Percentiles rank a stretch among this genome's conserved stretches.
These are phyloP conservation scores for Serpula lacrymans DNA, from an alignment of 768 basidiomycete species.

Conservation along the genomic window DNA sequence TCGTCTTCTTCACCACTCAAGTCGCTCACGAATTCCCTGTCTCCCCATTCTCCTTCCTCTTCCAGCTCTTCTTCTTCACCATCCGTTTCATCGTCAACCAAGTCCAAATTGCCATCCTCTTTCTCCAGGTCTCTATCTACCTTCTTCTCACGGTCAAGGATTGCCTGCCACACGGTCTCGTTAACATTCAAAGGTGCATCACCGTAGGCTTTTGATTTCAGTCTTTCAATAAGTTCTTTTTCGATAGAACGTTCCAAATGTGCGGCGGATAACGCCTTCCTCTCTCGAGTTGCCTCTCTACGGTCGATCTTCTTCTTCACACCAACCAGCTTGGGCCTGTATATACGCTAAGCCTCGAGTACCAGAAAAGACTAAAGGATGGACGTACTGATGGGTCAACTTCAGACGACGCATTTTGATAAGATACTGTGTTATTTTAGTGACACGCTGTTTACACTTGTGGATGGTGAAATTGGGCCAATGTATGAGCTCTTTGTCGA, in stretches of 20 bases:
- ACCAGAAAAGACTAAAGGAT: background rate
- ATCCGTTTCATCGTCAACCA: conserved; percentile 55
- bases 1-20: conserved; percentile 52
- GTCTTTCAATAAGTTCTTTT: conserved; percentile 91
- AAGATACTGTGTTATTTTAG: conserved; percentile 98
- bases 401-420: conserved; percentile 96
- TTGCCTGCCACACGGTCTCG: conserved; percentile 91
- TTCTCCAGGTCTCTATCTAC: conserved; percentile 38
- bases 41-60: conserved; percentile 47
- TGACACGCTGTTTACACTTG: conserved; percentile 98
- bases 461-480: conserved; percentile 98
- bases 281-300: conserved; percentile 87
- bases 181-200: conserved; percentile 98
- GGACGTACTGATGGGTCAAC: conserved; percentile 76
- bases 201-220: conserved; percentile 96
- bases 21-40: conserved; percentile 57
- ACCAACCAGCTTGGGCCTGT: conserved; percentile 87
- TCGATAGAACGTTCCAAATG: conserved; percentile 94
- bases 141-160: conserved; percentile 77
- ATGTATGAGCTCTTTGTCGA: conserved; percentile 92
- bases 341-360: too few species aligned
- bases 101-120: conserved; percentile 42
- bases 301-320: conserved; percentile 97
- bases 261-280: conserved; percentile 94
- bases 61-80: conserved; percentile 50